A percentile compares a stretch with the other conserved stretches of the same genome.
Evolutionary conservation across 2,329 filamentous ascomycete genomes (phyloP).

Genomic region (Alternaria solani): DNA sequence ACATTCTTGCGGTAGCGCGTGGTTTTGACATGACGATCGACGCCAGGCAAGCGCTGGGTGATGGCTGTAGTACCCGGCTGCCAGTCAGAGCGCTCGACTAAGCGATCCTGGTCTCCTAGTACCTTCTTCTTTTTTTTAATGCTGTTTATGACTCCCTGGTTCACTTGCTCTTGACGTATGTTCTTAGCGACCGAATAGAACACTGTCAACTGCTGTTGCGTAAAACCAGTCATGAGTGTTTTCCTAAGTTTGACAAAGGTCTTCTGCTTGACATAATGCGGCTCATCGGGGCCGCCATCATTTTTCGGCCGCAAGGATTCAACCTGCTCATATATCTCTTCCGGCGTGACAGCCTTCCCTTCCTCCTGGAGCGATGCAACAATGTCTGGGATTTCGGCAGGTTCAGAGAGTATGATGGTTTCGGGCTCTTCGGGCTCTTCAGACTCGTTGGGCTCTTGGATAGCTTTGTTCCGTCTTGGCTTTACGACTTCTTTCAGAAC

Average conservation of each 20-base stretch:
- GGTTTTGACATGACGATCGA: slow-evolving; percentile 19
- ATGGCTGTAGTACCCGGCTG: slow-evolving; percentile 41
- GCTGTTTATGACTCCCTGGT: slow-evolving; percentile 27
- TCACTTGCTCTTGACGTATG: slow-evolving; percentile 24
- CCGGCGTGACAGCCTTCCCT: slow-evolving; percentile 26
- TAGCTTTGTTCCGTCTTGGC: background rate
- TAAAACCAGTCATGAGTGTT: slow-evolving; percentile 40
- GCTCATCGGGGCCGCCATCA: slow-evolving; percentile 27
- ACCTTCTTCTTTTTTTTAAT: slow-evolving; percentile 21
- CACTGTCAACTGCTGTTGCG: slow-evolving; percentile 36
- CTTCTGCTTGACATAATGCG: slow-evolving; percentile 40
- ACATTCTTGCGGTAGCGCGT: slow-evolving; percentile 20
- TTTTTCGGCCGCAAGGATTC: slow-evolving; percentile 41
- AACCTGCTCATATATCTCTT: slow-evolving; percentile 43
- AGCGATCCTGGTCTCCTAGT: slow-evolving; percentile 19
- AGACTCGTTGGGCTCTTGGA: slow-evolving; percentile 5
- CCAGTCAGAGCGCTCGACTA: slow-evolving; percentile 41
- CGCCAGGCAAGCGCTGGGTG: slow-evolving; percentile 33
- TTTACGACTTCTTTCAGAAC: slow-evolving; percentile 42
- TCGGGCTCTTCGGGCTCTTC: slow-evolving; percentile 11
- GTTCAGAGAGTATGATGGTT: slow-evolving; percentile 13
- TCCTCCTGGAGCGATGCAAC: slow-evolving; percentile 40
- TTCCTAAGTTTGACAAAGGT: slow-evolving; percentile 37
- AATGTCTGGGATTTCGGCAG: slow-evolving; percentile 32
- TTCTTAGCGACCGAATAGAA: slow-evolving; percentile 43